phyloP scores from a whole-genome alignment of 176 grass and related monocot genomes.

The Tillandsia leiboldiana region DNA sequence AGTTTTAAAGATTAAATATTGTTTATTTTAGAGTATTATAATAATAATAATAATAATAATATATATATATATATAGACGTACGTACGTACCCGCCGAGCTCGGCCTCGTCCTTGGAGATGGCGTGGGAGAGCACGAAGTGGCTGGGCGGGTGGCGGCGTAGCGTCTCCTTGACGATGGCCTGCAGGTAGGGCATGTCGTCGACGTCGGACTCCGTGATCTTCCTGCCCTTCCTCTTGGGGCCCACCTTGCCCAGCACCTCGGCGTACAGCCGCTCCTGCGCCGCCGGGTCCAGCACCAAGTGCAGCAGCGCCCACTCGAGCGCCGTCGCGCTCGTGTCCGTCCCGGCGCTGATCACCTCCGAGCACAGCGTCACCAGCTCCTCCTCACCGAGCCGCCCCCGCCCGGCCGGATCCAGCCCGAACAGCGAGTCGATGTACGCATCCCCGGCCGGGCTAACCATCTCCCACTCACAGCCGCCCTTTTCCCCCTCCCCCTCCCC shows the following conservation, averaged over 20 bases:
- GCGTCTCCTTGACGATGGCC: slow-evolving; percentile 92
- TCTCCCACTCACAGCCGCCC: slow-evolving; percentile 27
- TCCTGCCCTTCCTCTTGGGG: slow-evolving; percentile 11
- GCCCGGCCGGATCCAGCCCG: slow-evolving; percentile 60
- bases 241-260: slow-evolving; percentile 52
- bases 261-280: slow-evolving; percentile 50
- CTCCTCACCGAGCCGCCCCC: slow-evolving; percentile 57
- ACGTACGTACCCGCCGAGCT: slow-evolving; percentile 42
- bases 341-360: slow-evolving; percentile 97
- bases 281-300: slow-evolving; percentile 54
- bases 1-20: too few relatives aligned
- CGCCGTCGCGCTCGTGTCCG: slow-evolving; percentile 79
- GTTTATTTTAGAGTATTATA: too few relatives aligned
- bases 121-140: slow-evolving; percentile 97
- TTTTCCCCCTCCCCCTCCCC: slow-evolving; percentile 4
- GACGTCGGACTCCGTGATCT: slow-evolving; percentile 78
- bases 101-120: slow-evolving; percentile 50
- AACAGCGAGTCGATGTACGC: slow-evolving; percentile 94
- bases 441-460: slow-evolving; percentile 73
- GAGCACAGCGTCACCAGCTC: slow-evolving; percentile 95
- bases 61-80: too few relatives aligned
- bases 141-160: slow-evolving; percentile 90
- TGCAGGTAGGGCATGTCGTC: slow-evolving; percentile 74
- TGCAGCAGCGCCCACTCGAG: slow-evolving; percentile 94
- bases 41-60: too few relatives aligned